These are phyloP conservation scores for Tympanopsis confertula DNA, from an alignment of 2,329 filamentous ascomycete genomes.

Conservation along the genomic window DNA sequence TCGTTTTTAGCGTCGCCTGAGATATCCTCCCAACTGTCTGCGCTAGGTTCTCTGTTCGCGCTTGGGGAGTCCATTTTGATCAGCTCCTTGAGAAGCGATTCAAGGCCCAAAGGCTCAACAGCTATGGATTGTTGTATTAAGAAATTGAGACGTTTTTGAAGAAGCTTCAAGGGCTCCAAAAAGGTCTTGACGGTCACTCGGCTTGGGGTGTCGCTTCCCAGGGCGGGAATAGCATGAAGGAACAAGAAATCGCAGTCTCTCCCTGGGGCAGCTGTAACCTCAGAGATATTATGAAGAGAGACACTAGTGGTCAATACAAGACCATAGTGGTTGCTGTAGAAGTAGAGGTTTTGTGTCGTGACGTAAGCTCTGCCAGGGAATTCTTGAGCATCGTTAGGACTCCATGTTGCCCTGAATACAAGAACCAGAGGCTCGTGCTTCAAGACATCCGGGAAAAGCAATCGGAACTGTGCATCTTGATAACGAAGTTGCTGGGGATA, in stretches of 20 bases:
- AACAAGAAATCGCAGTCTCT: constrained; percentile 65
- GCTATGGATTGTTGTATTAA: constrained; percentile 46
- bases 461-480: constrained; percentile 62
- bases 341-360: constrained; percentile 55
- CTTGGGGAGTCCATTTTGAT: constrained; percentile 44
- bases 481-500: constrained; percentile 55
- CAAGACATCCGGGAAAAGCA: constrained; percentile 55
- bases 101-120: constrained; percentile 33
- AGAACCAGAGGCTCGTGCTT: constrained; percentile 51
- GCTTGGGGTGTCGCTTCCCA: constrained; percentile 31
- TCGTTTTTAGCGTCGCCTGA: constrained; percentile 12
- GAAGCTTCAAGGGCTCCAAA: constrained; percentile 53
- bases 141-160: constrained; percentile 54
- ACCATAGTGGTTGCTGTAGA: constrained; percentile 64
- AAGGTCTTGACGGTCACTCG: constrained; percentile 61
- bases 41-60: constrained; percentile 37
- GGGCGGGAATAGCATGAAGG: constrained; percentile 33
- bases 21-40: constrained; percentile 62
- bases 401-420: constrained; percentile 64
- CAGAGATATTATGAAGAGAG: constrained; percentile 43
- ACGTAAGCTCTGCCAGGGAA: constrained; percentile 59
- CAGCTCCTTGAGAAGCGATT: constrained; percentile 45
- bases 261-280: constrained; percentile 60
- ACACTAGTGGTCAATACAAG: constrained; percentile 57
- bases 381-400: constrained; percentile 61